A percentile compares a stretch with the other conserved stretches of the same genome.
Evolutionary conservation across 176 grass and related monocot species (phyloP).

Genomic region (Cenchrus americanus): DNA sequence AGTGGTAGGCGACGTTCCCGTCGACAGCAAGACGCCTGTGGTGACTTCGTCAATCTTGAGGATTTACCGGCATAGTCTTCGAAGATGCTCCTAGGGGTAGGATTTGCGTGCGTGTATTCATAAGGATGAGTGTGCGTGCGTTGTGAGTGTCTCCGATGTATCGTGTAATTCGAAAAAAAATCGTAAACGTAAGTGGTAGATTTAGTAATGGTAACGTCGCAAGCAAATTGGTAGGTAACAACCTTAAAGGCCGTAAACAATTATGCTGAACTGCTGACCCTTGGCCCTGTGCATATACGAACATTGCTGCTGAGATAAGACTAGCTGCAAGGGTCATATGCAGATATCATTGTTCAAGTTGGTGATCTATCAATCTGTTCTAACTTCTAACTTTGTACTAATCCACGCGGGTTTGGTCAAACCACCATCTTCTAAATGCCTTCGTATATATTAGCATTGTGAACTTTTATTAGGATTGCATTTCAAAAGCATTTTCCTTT

Average conservation of each 20-base stretch:
- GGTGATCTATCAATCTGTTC: background rate
- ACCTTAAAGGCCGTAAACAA: slow-evolving; percentile 2
- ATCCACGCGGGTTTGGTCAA: background rate
- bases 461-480: background rate
- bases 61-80: no score
- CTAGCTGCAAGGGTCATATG: background rate
- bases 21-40: no score
- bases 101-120: no score
- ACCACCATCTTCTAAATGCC: no score
- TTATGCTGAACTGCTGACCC: background rate
- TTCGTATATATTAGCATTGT: background rate
- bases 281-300: background rate
- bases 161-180: no score
- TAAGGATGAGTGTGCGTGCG: no score
- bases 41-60: no score
- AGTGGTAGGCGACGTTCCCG: no score
- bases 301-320: background rate
- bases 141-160: no score
- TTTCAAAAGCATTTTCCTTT: background rate
- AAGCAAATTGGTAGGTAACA: slow-evolving; percentile 21
- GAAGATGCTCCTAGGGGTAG: no score
- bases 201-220: slow-evolving; percentile 8
- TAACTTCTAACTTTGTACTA: background rate
- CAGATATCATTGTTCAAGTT: background rate
- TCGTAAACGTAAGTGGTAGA: background rate